Evolutionary conservation across 176 grass and related monocot genomes (phyloP).

Genomic region (Aechmea fasciata): DNA sequence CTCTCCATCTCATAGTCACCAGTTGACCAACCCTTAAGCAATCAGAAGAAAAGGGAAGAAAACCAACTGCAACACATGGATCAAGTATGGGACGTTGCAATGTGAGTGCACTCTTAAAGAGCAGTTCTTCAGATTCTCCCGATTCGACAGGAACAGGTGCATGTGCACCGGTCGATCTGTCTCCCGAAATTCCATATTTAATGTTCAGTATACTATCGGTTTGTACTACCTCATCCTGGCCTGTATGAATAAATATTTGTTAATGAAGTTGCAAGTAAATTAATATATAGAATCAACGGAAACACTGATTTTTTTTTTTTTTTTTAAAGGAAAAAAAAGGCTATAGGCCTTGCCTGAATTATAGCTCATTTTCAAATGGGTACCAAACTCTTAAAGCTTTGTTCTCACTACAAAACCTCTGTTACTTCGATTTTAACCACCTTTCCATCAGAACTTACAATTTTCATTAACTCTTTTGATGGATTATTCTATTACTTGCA

Average conservation of each 20-base stretch:
- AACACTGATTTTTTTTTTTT: not conserved
- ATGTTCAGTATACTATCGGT: slow-evolving; percentile 72
- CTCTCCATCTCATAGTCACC: slow-evolving; percentile 91
- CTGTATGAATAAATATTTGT: slow-evolving; percentile 32
- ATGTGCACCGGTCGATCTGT: slow-evolving; percentile 80
- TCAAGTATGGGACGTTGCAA: slow-evolving; percentile 86
- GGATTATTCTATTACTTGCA: too few relatives aligned
- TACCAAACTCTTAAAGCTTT: too few relatives aligned
- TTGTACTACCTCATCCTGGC: slow-evolving; percentile 33
- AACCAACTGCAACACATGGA: slow-evolving; percentile 88
- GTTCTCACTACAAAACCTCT: too few relatives aligned
- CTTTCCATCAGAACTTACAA: too few relatives aligned
- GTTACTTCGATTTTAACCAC: too few relatives aligned
- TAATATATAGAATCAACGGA: not conserved
- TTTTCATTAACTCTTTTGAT: too few relatives aligned
- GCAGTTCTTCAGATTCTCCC: slow-evolving; percentile 37
- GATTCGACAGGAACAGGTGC: slow-evolving; percentile 40
- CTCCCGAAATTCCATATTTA: slow-evolving; percentile 68
- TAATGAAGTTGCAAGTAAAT: not conserved
- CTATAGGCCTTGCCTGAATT: too few relatives aligned
- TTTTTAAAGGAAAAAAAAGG: too few relatives aligned
- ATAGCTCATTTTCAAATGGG: too few relatives aligned
- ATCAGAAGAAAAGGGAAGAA: slow-evolving; percentile 88
- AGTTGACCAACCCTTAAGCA: slow-evolving; percentile 86
- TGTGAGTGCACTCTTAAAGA: slow-evolving; percentile 61